Base-by-base conservation (phyloP, 2,329 filamentous ascomycete species). In the Fusarium longipes region DNA sequence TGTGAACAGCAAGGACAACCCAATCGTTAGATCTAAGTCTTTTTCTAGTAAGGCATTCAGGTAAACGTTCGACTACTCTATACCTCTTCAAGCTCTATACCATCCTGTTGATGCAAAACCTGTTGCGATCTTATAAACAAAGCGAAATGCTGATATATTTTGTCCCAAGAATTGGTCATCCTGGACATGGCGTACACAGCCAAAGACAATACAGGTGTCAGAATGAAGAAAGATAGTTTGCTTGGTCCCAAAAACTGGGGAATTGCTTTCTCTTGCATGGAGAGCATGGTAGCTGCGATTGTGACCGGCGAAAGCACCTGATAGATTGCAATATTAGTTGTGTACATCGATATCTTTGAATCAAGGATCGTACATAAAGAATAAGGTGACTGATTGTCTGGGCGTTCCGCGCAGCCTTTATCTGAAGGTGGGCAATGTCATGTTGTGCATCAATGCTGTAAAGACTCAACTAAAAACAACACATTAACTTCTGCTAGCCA, bases 191-290 rank as follows among this genome's bases (percentile, higher is more conserved):
- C 10, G 17, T 36, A 51, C 11, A 42, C 3, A 42, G 20, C 15
- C 15, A 42, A 17, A 4, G 7, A 18, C 24, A 42, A 27, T 1
- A 51, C 10, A 1, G 27, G 43, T 2, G 49, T 22, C 18, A 65
- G 4, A 0, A 65, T 2, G 5, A 56, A 17, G 6, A 67, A 67
- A 0, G 65, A 67, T 0, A 30, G 8, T 2, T 49, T 42, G 7
- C 25, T 64, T 1, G 54, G 59, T 0, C 47, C 50, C 1, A 68
- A 3, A 1, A 59, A 24, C 2, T 22, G 8, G 2, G 54, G 65
- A 3, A 68, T 67, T 0, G 59, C 65, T 5, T 53, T 50, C 24
- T 61, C 63, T 1, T 68, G 50, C 63, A 67, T 68, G 1, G 65
- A 68, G 1, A 68, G 35, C 18, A 64, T 63, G 1, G 49, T 18